Evolutionary conservation across 2,329 filamentous ascomycete genomes (phyloP), one percentile per base, ranked within the genome.

Genomic region (Lithohypha guttulata): DNA sequence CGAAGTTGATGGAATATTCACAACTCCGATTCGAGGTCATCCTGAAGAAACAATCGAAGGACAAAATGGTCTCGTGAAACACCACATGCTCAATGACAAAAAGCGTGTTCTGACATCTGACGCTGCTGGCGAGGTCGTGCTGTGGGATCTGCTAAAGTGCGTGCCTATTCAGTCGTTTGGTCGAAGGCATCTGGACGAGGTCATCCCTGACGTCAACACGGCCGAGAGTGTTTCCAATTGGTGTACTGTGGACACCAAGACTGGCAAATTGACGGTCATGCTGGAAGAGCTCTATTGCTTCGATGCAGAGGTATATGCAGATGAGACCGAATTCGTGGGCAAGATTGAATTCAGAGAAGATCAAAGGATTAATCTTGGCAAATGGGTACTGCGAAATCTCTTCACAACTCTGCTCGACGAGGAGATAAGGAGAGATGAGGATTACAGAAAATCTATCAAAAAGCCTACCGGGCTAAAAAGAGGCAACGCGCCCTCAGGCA

Each of bases 61-160:
- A 1, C 87, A 95, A 54, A 89, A 94, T 61, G 91, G 91, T 7
- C 65, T 98, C 38, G 85, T 96, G 45, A 98, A 96, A 60, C 84
- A 95, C 59, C 79, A 81, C 52, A 71, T 96, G 51, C 69, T 98
- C 44, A 96, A 93, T 59, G 89, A 98, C 57, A 75, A 89, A 49
- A 81, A 84, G 55, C 75, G 86, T 43, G 87, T 93, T 3, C 66
- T 98, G 48, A 98, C 91, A 0, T 66, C 94, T 37, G 91, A 98
- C 59, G 95, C 91, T 2, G 87, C 89, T 1, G 91, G 91, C 11
- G 91, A 98, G 55, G 87, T 96, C 2, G 67, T 95, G 32, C 64
- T 98, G 48, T 98, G 91, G 91, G 91, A 98, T 68, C 66, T 98
- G 26, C 71, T 98, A 31, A 77, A 91, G 79, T 96, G 91, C 56